phyloP scores from a whole-genome alignment of 805 yeast species.

The Saturnispora mendoncae region DNA sequence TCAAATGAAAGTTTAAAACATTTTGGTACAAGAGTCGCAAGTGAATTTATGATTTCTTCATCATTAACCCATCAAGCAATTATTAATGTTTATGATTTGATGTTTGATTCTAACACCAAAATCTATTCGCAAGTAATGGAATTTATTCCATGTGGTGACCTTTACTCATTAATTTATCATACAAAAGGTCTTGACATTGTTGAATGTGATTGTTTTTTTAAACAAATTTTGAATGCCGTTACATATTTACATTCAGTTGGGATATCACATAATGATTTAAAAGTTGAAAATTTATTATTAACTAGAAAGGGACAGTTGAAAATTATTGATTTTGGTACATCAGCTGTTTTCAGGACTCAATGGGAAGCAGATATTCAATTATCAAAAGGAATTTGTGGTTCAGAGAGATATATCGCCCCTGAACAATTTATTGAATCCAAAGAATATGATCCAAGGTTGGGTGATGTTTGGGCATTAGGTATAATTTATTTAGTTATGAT shows the following conservation, averaged over 20 bases:
- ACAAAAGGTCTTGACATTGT: slow-evolving; percentile 44
- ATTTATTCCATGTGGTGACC: slow-evolving; percentile 82
- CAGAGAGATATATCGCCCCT: slow-evolving; percentile 88
- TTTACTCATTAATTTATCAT: slow-evolving; percentile 49
- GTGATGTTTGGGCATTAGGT: slow-evolving; percentile 88
- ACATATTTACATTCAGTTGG: slow-evolving; percentile 85
- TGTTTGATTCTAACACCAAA: slow-evolving; percentile 63
- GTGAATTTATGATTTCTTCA: slow-evolving; percentile 84
- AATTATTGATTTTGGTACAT: slow-evolving; percentile 83
- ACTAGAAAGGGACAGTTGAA: slow-evolving; percentile 58
- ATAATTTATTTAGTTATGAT: slow-evolving; percentile 63
- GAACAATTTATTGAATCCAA: slow-evolving; percentile 58
- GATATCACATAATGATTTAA: slow-evolving; percentile 87
- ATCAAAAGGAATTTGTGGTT: slow-evolving; percentile 72
- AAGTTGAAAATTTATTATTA: slow-evolving; percentile 77
- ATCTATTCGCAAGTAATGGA: slow-evolving; percentile 90
- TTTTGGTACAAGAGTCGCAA: slow-evolving; percentile 66
- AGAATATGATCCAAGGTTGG: slow-evolving; percentile 65
- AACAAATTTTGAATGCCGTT: slow-evolving; percentile 76
- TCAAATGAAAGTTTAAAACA: slow-evolving; percentile 47
- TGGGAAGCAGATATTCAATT: slow-evolving; percentile 74
- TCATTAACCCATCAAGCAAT: slow-evolving; percentile 69
- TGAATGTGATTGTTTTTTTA: slow-evolving; percentile 85
- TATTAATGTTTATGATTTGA: slow-evolving; percentile 67
- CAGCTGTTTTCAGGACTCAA: slow-evolving; percentile 82